Evolutionary conservation across 106 monocot species (phyloP).

Genomic region (Apostasia shenzhenica): DNA sequence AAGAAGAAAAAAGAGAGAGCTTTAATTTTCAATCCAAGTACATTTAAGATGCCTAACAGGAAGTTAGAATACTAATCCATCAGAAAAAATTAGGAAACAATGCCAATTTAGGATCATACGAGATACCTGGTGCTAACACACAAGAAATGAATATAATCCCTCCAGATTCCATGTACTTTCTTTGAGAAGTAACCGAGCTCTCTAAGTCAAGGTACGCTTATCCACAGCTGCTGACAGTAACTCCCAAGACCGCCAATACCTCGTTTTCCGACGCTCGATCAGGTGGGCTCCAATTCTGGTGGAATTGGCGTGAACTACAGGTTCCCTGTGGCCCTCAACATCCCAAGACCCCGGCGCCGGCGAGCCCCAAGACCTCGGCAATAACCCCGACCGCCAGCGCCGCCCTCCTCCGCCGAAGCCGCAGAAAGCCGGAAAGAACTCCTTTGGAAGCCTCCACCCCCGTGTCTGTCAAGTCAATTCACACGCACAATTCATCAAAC

Average conservation of each 20-base stretch:
- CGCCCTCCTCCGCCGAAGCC: background rate
- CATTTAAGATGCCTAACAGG: no score
- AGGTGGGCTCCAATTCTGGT: constrained; percentile 37
- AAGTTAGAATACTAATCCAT: no score
- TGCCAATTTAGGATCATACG: no score
- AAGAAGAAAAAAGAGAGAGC: no score
- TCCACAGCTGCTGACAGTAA: constrained; percentile 37
- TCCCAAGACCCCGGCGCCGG: background rate
- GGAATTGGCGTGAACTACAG: constrained; percentile 55
- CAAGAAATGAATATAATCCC: no score
- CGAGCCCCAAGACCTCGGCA: background rate
- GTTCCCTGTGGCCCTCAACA: background rate
- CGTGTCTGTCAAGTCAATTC: background rate
- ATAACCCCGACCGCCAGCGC: background rate
- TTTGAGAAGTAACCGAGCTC: no score
- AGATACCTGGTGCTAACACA: no score
- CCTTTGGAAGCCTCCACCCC: constrained; percentile 11
- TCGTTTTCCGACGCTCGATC: constrained; percentile 23
- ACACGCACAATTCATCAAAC: constrained; percentile 2
- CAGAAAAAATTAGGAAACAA: no score
- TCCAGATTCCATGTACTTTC: no score
- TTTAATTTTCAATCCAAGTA: no score
- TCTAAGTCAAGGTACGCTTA: background rate
- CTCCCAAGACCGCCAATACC: constrained; percentile 31
- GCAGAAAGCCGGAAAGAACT: background rate